Base-by-base conservation (phyloP, 1,284 basidiomycete species). In the Pseudozyma flocculosa region DNA sequence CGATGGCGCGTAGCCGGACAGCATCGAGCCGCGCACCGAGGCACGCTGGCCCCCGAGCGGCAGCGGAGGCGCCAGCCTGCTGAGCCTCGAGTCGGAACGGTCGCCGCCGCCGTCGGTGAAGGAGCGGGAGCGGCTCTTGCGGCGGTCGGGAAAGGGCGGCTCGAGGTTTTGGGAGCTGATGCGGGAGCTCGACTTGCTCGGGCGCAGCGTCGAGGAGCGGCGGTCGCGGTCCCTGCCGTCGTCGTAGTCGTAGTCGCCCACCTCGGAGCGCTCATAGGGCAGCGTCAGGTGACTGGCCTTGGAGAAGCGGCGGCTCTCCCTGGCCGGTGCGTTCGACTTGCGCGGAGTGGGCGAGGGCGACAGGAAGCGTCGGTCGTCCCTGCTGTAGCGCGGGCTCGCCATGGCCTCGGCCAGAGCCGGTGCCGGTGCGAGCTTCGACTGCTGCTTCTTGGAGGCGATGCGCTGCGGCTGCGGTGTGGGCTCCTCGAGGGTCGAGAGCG, bases 261-360 rank as follows among this genome's bases (percentile, higher is more conserved):
- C 57, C 9, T 60, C 61, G 23, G 61, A 60, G 15, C 40, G 56
- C 45, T 60, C 57, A 39, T 57, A 60, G 5, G 61, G 61, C 5
- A 64, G 50, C 13, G 61, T 64, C 15, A 64, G 48, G n/a, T 64
- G 61, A 40, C 56, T 56, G 11, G 61, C 61, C 21, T 56, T 34
- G 9, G 50, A 56, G 4, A 44, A 42, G 7, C 61, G 56, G 13
- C 50, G 52, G 8, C 22, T 24, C 36, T 56, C 54, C 24, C 50
- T 24, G 36, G 42, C n/a, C n/a, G n/a, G n/a, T n/a, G n/a, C 41
- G 22, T 23, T 18, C 13, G 46, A 40, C 8, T 62, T 54, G 26
- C 45, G 48, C 32, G 57, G 48, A n/a, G 55, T 45, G 1, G 54
- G 42, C 11, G 45, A 26, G 24, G 61, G 48, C 2, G 32, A 41